Base-by-base conservation (phyloP, 2,329 filamentous ascomycete species). In the Endoconidiophora laricicola region DNA sequence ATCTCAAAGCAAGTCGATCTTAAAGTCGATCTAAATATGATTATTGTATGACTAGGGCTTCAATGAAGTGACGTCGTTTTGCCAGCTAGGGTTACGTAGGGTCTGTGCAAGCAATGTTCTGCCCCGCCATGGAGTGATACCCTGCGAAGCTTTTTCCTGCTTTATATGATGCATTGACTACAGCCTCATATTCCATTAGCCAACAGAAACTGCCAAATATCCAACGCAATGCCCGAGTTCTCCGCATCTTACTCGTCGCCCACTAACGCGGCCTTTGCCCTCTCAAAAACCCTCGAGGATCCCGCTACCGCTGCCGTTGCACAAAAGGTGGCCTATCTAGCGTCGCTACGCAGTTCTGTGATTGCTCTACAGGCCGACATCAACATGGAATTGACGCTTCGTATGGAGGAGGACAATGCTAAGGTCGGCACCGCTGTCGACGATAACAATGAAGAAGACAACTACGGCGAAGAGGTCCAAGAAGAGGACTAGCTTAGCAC, bases 381-480 rank as follows among this genome's bases (percentile, higher is more conserved):
- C 61, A 90, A 90, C 64, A 68, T 66, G 55, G 79, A 83, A 60
- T 69, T 90, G 53, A 88, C 84, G 4, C 61, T 68, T 48, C 76
- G 79, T 52, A 88, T 88, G 84, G 81, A 81, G 37, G 72, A 82
- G 54, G 83, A 87, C 60, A 82, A 80, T 22, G 22, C 40, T 7
- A 47, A 38, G n/a, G 65, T 66, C 12, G 53, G 59, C 52, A 45
- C 59, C 52, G 39, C 47, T 6, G 58, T 69, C 7, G 71, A 77
- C 53, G 76, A 80, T 53, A 69, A 63, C 9, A 72, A 73, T 54
- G 78, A 80, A 60, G 83, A 86, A 60, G 77, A 84, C 58, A 83
- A 87, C 60, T 94, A 94, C 61, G 87, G 86, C 44, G 87, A 94
- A 63, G 86, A 94, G 62, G 75, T 79, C 10, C 78, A 81, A 46